Evolutionary conservation across 768 basidiomycete genomes (phyloP).

Genomic region (Hericium rajendrae): DNA sequence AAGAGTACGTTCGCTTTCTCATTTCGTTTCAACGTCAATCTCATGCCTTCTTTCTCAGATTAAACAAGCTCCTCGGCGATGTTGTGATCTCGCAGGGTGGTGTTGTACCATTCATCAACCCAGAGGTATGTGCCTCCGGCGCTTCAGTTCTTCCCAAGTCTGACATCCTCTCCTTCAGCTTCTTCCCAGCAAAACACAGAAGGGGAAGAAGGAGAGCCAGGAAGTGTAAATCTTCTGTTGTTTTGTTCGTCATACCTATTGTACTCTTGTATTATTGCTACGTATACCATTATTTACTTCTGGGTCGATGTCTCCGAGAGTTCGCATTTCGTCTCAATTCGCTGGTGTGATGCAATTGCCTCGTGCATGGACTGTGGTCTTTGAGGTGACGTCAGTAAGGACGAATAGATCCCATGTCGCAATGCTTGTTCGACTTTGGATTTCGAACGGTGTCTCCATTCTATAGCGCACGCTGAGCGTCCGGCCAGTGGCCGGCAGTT

Average conservation of each 20-base stretch:
- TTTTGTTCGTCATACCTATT: slow-evolving; percentile 6
- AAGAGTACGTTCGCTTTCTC: slow-evolving; percentile 43
- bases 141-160: neutral
- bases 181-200: slow-evolving; percentile 39
- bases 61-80: slow-evolving; percentile 74
- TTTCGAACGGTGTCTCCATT: too few species aligned
- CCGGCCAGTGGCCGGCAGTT: too few species aligned
- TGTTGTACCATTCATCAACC: slow-evolving; percentile 66
- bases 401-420: too few species aligned
- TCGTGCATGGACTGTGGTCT: too few species aligned
- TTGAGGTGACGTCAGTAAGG: too few species aligned
- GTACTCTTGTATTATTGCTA: slow-evolving; percentile 12
- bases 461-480: too few species aligned
- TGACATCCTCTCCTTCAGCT: slow-evolving; percentile 16
- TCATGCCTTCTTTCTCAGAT: slow-evolving; percentile 23
- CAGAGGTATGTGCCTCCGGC: slow-evolving; percentile 18
- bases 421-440: too few species aligned
- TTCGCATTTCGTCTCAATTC: too few species aligned
- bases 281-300: slow-evolving; percentile 14
- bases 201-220: slow-evolving; percentile 43
- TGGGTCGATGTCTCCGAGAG: neutral
- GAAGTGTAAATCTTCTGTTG: slow-evolving; percentile 18
- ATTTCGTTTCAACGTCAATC: neutral
- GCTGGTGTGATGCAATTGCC: neutral
- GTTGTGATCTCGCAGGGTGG: slow-evolving; percentile 91